phyloP scores from a whole-genome alignment of 2,329 filamentous ascomycete genomes.

The Ophiostoma sp. region DNA sequence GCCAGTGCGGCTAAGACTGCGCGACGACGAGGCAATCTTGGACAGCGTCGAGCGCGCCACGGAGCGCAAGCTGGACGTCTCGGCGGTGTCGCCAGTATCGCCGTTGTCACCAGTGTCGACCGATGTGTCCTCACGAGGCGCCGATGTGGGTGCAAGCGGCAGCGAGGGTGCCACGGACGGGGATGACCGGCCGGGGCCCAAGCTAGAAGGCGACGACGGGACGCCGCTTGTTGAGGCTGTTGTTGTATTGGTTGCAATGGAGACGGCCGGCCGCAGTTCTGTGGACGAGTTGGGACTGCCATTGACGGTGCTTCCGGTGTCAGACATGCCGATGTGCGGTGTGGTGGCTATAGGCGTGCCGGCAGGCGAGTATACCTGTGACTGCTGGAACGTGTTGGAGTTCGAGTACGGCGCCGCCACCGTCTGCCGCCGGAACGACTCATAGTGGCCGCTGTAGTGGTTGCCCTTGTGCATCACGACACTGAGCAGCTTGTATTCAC shows the following conservation, averaged over 20 bases:
- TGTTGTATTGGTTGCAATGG: conserved; percentile 12
- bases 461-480: conserved; percentile 93
- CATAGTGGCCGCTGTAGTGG: conserved; percentile 94
- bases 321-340: conserved; percentile 33
- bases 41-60: conserved; percentile 53
- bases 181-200: conserved; percentile 20
- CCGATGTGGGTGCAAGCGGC: conserved; percentile 31
- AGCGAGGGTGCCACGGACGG: background rate
- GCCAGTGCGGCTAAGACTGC: conserved; percentile 31
- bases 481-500: conserved; percentile 76
- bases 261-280: conserved; percentile 39
- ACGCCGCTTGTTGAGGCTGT: background rate
- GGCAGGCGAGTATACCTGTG: conserved; percentile 65
- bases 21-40: conserved; percentile 39
- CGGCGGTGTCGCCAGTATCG: conserved; percentile 34
- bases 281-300: conserved; percentile 42
- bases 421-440: conserved; percentile 86
- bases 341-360: conserved; percentile 51
- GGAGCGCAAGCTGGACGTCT: conserved; percentile 51
- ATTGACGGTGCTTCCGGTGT: background rate
- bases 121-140: conserved; percentile 26
- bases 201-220: conserved; percentile 20
- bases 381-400: conserved; percentile 69
- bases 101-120: background rate
- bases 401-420: conserved; percentile 76